Conservation (phyloP, 345 rosid species). For the Conringia planisiliqua region DNA sequence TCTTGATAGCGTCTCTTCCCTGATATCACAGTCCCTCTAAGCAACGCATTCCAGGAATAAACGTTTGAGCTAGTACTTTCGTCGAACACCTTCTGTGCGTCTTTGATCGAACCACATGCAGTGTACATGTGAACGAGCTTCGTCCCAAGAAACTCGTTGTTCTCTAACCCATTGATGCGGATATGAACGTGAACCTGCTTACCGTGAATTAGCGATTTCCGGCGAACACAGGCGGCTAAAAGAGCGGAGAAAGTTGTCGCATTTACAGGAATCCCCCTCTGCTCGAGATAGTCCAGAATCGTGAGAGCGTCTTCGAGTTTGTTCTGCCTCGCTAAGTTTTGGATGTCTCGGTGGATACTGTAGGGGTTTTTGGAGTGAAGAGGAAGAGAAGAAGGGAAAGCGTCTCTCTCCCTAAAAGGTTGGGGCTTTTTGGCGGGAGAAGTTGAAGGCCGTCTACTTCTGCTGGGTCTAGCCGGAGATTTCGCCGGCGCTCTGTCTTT, state of each 20-base stretch:
- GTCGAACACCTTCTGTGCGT: constrained; percentile 64
- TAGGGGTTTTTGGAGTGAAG: constrained; percentile 59
- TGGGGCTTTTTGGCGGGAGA: constrained; percentile 31
- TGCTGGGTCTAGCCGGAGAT: constrained; percentile 15
- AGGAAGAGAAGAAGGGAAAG: constrained; percentile 61
- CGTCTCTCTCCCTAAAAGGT: constrained; percentile 50
- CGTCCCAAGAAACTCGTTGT: constrained; percentile 57
- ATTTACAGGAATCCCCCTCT: constrained; percentile 70
- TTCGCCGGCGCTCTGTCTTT: constrained; percentile 16
- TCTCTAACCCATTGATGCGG: constrained; percentile 64
- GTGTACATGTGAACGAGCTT: constrained; percentile 75
- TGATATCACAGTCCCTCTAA: constrained; percentile 73
- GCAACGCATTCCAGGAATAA: constrained; percentile 81
- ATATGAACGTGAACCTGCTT: constrained; percentile 61
- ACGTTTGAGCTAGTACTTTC: constrained; percentile 48
- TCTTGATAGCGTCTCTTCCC: constrained; percentile 60
- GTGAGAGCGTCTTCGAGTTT: constrained; percentile 70
- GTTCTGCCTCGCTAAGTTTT: constrained; percentile 55
- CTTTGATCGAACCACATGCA: constrained; percentile 60
- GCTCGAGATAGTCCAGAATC: constrained; percentile 65
- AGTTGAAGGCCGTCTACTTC: constrained; percentile 21
- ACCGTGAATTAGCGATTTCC: constrained; percentile 51
- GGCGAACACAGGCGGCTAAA: constrained; percentile 67
- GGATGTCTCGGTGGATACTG: constrained; percentile 61
- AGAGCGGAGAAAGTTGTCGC: constrained; percentile 69